Percentiles rank a stretch among this genome's conserved stretches.
Conservation (phyloP, 2,329 filamentous ascomycete genomes). For the Stromatinia cepivora region DNA sequence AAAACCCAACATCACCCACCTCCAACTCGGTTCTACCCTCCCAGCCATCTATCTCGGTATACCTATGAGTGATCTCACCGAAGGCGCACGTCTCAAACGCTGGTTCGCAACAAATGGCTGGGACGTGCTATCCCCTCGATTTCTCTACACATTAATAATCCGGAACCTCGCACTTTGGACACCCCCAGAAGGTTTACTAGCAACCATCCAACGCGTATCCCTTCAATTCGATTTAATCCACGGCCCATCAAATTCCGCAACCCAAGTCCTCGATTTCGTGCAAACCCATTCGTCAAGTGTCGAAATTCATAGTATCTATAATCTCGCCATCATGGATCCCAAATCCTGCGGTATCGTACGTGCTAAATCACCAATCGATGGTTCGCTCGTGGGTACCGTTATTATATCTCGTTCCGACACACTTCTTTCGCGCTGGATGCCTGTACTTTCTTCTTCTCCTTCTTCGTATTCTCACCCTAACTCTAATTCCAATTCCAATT, state of each 20-base stretch:
- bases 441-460: constrained; percentile 54
- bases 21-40: constrained; percentile 78
- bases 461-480: not conserved
- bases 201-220: constrained; percentile 52
- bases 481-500: not conserved
- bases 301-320: constrained; percentile 66
- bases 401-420: constrained; percentile 63
- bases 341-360: constrained; percentile 64
- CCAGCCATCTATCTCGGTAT: constrained; percentile 87
- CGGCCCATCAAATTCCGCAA: constrained; percentile 58
- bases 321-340: constrained; percentile 60
- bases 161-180: constrained; percentile 60
- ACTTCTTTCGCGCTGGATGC: constrained; percentile 60
- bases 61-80: constrained; percentile 60
- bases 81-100: constrained; percentile 51
- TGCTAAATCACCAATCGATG: constrained; percentile 62
- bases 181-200: constrained; percentile 61
- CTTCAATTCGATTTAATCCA: constrained; percentile 67
- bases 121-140: constrained; percentile 67
- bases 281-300: constrained; percentile 54
- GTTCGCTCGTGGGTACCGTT: constrained; percentile 61
- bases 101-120: constrained; percentile 93
- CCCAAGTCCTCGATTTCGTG: constrained; percentile 61
- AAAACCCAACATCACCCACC: constrained; percentile 45
- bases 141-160: constrained; percentile 64